Percentiles rank a stretch among this genome's conserved stretches.
Conservation (phyloP, 2,329 filamentous ascomycete species). For the Neofusicoccum umdonicola region DNA sequence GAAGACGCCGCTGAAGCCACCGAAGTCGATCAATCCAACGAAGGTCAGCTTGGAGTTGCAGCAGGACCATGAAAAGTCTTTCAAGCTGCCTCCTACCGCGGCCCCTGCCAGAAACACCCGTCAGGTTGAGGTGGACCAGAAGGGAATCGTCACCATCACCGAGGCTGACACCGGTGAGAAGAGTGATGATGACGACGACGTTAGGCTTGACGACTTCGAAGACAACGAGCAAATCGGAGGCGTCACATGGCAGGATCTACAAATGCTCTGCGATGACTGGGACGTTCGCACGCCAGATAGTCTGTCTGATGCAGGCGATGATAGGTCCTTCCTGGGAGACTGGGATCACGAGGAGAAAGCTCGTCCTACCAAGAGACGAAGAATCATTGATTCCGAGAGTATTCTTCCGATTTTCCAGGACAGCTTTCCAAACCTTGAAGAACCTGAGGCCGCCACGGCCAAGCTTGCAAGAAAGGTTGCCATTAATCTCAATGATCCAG, state of each 20-base stretch:
- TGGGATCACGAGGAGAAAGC: slow-evolving; percentile 30
- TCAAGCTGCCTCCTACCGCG: slow-evolving; percentile 66
- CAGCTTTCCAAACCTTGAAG: slow-evolving; percentile 70
- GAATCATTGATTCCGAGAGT: slow-evolving; percentile 38
- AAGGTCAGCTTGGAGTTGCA: slow-evolving; percentile 87
- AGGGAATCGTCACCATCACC: slow-evolving; percentile 52
- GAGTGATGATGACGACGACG: slow-evolving; percentile 40
- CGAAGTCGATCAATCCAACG: slow-evolving; percentile 77
- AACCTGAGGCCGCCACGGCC: slow-evolving; percentile 72
- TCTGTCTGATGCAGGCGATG: slow-evolving; percentile 29
- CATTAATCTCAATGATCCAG: slow-evolving; percentile 83
- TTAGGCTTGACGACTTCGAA: slow-evolving; percentile 51
- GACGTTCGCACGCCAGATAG: slow-evolving; percentile 52
- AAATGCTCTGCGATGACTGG: slow-evolving; percentile 86
- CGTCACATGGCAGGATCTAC: slow-evolving; percentile 75
- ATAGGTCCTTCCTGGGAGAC: slow-evolving; percentile 24
- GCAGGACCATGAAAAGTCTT: slow-evolving; percentile 80
- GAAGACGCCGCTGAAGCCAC: slow-evolving; percentile 74
- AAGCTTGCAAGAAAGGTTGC: slow-evolving; percentile 74
- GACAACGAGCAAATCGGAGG: slow-evolving; percentile 69
- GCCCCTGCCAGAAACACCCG: slow-evolving; percentile 48
- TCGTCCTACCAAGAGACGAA: slow-evolving; percentile 65
- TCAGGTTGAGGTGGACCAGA: slow-evolving; percentile 52
- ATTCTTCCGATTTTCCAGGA: slow-evolving; percentile 32
- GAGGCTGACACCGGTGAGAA: slow-evolving; percentile 46